Percentiles rank a stretch among this genome's conserved stretches.
phyloP scores from a whole-genome alignment of 768 basidiomycete genomes.

The Pleurotus eryngii region DNA sequence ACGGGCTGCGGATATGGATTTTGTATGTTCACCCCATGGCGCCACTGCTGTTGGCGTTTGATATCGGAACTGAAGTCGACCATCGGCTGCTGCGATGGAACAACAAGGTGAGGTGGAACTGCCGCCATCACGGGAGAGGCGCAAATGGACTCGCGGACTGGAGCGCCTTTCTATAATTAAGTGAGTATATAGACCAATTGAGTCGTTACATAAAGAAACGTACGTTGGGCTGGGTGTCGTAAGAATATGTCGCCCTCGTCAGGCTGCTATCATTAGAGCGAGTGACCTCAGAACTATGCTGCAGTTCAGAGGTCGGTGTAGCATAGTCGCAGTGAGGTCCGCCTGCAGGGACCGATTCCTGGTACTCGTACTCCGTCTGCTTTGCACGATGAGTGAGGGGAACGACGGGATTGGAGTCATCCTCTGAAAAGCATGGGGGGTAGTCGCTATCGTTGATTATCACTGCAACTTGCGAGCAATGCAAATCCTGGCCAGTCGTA shows the following conservation, averaged over 20 bases:
- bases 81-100: slow-evolving; percentile 9
- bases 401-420: no score
- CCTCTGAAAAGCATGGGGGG: neutral
- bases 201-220: neutral
- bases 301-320: neutral
- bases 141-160: neutral
- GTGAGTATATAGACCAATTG: no score
- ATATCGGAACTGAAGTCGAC: neutral
- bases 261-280: slow-evolving; percentile 1
- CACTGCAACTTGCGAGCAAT: neutral
- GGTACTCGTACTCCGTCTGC: no score
- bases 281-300: neutral
- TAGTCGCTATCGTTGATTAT: neutral
- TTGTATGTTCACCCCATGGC: neutral
- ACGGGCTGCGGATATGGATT: neutral
- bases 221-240: neutral
- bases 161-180: neutral
- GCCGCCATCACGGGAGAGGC: neutral
- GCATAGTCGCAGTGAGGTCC: neutral
- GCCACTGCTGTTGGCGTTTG: neutral
- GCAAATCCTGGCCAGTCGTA: neutral
- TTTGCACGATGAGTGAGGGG: no score
- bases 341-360: no score
- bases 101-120: slow-evolving; percentile 3
- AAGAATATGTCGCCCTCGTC: neutral